Conservation (phyloP, 75 land plant genomes). For the Chamaecyparis obtusa region DNA sequence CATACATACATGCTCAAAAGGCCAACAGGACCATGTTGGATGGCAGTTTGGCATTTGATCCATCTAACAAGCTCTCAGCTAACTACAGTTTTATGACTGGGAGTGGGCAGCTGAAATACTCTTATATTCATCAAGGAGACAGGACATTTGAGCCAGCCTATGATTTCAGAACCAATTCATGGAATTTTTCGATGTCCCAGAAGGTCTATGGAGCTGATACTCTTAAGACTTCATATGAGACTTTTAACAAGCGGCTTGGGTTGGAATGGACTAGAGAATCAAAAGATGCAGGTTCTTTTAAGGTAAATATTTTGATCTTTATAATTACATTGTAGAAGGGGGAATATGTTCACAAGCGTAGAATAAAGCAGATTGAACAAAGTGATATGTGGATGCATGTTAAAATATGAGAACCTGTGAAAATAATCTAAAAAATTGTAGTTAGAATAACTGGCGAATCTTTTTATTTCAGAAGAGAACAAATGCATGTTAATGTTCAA, state of each 20-base stretch:
- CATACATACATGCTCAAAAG: conserved; percentile 70
- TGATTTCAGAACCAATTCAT: conserved; percentile 69
- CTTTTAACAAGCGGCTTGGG: conserved; percentile 49
- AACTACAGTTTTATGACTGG: conserved; percentile 60
- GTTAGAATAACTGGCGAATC: background rate
- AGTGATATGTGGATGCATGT: background rate
- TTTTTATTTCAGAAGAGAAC: background rate
- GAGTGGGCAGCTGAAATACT: conserved; percentile 70
- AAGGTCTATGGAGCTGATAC: conserved; percentile 59
- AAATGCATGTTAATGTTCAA: background rate
- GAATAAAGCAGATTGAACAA: background rate
- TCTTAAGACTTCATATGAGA: conserved; percentile 61
- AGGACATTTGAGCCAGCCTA: conserved; percentile 81
- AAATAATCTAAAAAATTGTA: background rate
- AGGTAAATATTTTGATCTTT: conserved; percentile 42
- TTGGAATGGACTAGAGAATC: conserved; percentile 84
- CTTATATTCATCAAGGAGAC: conserved; percentile 52
- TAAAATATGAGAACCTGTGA: background rate
- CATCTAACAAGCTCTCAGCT: conserved; percentile 79
- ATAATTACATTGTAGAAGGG: background rate
- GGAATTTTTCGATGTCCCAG: conserved; percentile 79
- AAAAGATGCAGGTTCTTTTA: conserved; percentile 65
- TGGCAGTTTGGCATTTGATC: conserved; percentile 59
- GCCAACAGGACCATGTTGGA: conserved; percentile 70
- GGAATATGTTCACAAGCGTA: background rate